phyloP scores from a whole-genome alignment of 208 protist species.

The Phytomonas sp. region DNA sequence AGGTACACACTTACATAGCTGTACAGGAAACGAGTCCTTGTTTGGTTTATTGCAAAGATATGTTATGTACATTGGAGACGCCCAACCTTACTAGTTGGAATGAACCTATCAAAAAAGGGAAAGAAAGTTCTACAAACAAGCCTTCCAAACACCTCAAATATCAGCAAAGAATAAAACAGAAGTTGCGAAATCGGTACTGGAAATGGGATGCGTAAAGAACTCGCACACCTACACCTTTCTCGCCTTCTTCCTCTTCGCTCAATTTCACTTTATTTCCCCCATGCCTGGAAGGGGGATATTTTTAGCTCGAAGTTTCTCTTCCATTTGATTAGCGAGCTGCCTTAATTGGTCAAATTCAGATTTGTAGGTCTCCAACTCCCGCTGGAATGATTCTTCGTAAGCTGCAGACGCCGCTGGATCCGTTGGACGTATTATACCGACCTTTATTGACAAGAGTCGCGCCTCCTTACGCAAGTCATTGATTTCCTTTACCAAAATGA shows the following conservation, averaged over 20 bases:
- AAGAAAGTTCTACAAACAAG: not conserved
- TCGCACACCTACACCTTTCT: not conserved
- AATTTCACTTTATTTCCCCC: not conserved
- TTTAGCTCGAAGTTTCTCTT: conserved; percentile 53
- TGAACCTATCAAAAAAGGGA: not conserved
- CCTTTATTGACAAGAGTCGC: conserved; percentile 65
- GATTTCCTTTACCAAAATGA: conserved; percentile 93
- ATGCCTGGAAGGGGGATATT: conserved; percentile 49
- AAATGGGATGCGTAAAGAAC: not conserved
- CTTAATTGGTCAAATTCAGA: conserved; percentile 77
- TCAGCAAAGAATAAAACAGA: not conserved
- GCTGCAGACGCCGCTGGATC: conserved; percentile 43
- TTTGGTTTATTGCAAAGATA: not conserved
- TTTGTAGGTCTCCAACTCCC: conserved; percentile 85
- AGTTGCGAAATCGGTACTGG: not conserved
- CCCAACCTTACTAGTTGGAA: not conserved
- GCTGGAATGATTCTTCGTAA: conserved; percentile 55
- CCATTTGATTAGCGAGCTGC: conserved; percentile 46
- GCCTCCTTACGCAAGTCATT: conserved; percentile 95
- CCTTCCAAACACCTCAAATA: not conserved
- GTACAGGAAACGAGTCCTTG: not conserved
- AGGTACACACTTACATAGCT: not conserved
- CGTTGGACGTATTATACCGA: conserved; percentile 38
- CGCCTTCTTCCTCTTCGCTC: not conserved
- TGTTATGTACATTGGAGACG: not conserved